phyloP scores from a whole-genome alignment of 768 basidiomycete genomes.

The Sporobolomyces pararoseus region DNA sequence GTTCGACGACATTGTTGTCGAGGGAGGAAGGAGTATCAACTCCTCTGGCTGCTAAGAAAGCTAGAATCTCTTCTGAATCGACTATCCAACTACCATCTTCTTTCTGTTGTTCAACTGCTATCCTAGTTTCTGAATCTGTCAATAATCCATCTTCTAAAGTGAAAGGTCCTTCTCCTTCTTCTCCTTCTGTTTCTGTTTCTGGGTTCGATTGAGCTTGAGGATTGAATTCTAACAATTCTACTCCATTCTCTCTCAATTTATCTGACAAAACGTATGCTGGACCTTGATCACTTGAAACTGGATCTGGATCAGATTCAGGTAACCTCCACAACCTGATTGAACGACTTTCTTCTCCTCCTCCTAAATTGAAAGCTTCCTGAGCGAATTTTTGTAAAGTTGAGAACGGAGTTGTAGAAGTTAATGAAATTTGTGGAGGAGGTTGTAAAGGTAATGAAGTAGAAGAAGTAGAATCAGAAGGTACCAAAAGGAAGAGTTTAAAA shows the following conservation, averaged over 20 bases:
- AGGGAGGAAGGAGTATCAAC: neutral
- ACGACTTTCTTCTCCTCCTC: too few species aligned
- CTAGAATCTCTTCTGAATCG: conserved; percentile 18
- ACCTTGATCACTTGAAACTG: conserved; percentile 47
- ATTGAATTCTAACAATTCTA: conserved; percentile 31
- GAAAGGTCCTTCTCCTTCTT: too few species aligned
- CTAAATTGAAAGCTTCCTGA: conserved; percentile 39
- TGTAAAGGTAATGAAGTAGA: conserved; percentile 45
- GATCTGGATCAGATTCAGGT: conserved; percentile 46
- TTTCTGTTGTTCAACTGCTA: conserved; percentile 38
- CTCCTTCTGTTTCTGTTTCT: too few species aligned
- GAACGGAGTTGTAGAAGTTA: conserved; percentile 59
- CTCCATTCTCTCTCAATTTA: conserved; percentile 23
- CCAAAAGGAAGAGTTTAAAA: conserved; percentile 59
- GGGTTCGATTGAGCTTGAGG: too few species aligned
- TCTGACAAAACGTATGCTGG: conserved; percentile 42
- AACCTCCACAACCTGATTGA: conserved; percentile 61
- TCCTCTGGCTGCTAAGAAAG: neutral
- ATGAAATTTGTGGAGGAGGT: conserved; percentile 50
- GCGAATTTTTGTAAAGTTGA: conserved; percentile 49
- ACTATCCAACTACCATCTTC: conserved; percentile 35
- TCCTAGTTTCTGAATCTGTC: conserved; percentile 14
- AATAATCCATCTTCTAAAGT: conserved; percentile 35
- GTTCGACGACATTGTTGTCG: too few species aligned
- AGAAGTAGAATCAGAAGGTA: conserved; percentile 47